These are phyloP conservation scores for Prunus fruticosa DNA, from an alignment of 306 rosid genomes.

Conservation along the genomic window DNA sequence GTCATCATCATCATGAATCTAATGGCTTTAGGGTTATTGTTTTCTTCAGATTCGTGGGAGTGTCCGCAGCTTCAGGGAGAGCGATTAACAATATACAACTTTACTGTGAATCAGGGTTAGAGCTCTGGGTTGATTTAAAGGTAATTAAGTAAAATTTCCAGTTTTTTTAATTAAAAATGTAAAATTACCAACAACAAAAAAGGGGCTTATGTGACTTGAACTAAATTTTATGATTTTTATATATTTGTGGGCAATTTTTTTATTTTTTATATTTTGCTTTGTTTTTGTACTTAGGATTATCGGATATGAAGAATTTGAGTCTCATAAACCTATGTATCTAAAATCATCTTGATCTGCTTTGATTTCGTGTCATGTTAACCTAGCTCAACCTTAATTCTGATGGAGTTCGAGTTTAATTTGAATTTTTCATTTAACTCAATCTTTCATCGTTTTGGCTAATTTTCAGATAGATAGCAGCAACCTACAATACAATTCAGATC, in stretches of 20 bases:
- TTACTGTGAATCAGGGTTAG: not conserved
- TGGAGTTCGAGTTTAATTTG: not conserved
- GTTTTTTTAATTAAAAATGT: not conserved
- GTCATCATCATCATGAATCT: not conserved
- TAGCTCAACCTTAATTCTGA: not conserved
- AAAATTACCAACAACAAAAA: no score
- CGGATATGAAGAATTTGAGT: not conserved
- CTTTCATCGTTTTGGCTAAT: not conserved
- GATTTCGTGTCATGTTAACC: not conserved
- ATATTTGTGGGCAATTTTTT: no score
- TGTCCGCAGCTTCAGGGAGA: not conserved
- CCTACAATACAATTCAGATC: not conserved
- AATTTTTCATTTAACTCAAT: not conserved
- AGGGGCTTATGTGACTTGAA: no score
- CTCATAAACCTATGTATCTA: no score
- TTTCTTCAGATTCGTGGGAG: constrained; percentile 5
- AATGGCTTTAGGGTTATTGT: not conserved
- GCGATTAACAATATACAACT: not conserved
- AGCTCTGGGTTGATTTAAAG: constrained; percentile 9
- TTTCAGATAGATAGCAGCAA: not conserved
- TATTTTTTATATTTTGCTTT: not conserved
- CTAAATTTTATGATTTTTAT: no score
- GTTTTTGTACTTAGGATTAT: not conserved
- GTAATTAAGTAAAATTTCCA: not conserved
- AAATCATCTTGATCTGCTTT: not conserved